Base-by-base conservation (phyloP, 2,329 filamentous ascomycete genomes). In the Calycina marina region DNA sequence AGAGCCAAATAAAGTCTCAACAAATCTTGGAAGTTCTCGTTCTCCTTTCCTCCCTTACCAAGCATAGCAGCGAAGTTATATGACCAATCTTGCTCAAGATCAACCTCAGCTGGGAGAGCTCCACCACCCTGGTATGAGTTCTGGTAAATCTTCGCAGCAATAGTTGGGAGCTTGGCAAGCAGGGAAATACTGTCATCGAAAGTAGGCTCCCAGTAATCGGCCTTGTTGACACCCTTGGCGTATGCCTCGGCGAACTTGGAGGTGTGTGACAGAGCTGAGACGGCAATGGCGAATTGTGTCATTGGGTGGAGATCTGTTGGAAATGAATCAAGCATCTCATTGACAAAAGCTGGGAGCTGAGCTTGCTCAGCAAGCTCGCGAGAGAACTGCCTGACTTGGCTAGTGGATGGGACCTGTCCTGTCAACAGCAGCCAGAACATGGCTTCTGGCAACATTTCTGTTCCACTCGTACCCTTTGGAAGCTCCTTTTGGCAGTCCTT, bases 371-470 rank as follows among this genome's bases (percentile, higher is more conserved):
- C 90, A 14, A 96, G 67, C 57, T 96, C 78, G 37, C 77, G 72
- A 28, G 84, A 93, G 48, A 98, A 75, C 27, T 61, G 65, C 49
- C 88, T 81, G 41, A 90, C 73, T 59, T 98, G 90, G 40, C 63
- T 63, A 14, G 76, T 78, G 1, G 80, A 82, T 14, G 90, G 90
- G 14, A 96, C 81, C 58, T 92, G 70, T 38, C 90, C 90, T 6
- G 90, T 98, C 47, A 98, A 67, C 31, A 98, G 74, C 25, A 96
- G 74, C 90, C 90, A 98, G 69, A 98, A 98, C 90, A 98, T 98
- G 58, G 88, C 77, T 61, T 98, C 90, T 29, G 90, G 90, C 9
- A 96, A 72, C 90, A 96, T 98, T 62, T 96, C 88, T 4, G 84
- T 92, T 49, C 88, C 84, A 3, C 80, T 73, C 38, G 71, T 84